phyloP scores from a whole-genome alignment of 2,329 filamentous ascomycete species.

The Myriosclerotinia duriaeana region DNA sequence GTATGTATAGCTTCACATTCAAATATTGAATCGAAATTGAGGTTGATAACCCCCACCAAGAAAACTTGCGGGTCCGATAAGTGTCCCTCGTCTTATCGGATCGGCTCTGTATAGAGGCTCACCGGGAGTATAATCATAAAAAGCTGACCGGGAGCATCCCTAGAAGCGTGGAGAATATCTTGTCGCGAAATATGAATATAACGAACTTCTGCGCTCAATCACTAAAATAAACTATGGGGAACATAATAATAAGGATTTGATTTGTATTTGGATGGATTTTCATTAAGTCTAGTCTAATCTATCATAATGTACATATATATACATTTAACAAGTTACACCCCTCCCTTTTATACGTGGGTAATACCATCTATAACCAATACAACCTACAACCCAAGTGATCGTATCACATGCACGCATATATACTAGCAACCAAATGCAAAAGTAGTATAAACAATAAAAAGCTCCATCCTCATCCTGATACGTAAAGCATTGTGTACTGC shows the following conservation, averaged over 20 bases:
- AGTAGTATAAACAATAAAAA: neutral
- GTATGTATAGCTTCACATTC: neutral
- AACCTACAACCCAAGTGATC: neutral
- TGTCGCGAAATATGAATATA: neutral
- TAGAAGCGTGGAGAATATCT: neutral
- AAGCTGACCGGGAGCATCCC: neutral
- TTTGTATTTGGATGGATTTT: neutral
- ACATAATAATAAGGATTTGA: neutral
- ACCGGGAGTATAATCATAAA: neutral
- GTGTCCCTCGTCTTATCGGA: conserved; percentile 13
- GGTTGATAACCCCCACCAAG: conserved; percentile 8
- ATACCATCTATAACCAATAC: neutral
- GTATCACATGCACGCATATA: neutral
- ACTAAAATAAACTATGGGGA: neutral
- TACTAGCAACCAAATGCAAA: neutral
- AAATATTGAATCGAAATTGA: neutral
- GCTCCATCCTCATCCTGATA: neutral
- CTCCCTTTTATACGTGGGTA: neutral
- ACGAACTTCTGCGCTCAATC: neutral
- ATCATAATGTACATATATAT: neutral
- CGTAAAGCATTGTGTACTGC: neutral
- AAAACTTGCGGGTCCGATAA: conserved; percentile 17
- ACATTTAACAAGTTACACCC: neutral
- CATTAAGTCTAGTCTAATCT: neutral
- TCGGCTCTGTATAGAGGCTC: neutral